Evolutionary conservation across 2,329 filamentous ascomycete genomes (phyloP).

Genomic region (Trichophyton simii): DNA sequence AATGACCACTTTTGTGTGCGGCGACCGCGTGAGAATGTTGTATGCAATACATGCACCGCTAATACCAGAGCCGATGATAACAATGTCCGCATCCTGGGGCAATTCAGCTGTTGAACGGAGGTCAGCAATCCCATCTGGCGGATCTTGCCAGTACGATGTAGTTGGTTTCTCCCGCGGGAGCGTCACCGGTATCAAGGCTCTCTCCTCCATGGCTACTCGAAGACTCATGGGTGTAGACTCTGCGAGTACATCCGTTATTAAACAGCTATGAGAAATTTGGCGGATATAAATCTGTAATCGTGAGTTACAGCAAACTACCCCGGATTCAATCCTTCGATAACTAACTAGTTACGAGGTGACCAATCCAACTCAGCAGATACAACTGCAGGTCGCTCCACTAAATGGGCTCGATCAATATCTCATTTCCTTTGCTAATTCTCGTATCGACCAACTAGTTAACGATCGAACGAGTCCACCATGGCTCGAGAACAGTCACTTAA

Average conservation of each 20-base stretch:
- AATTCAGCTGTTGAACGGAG: conserved; percentile 16
- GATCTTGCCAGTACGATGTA: conserved; percentile 25
- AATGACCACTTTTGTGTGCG: conserved; percentile 22
- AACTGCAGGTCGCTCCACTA: too few species aligned
- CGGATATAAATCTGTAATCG: not conserved
- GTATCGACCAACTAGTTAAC: too few species aligned
- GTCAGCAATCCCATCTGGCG: conserved; percentile 19
- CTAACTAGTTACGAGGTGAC: too few species aligned
- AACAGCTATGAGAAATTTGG: not conserved
- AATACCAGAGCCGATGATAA: conserved; percentile 31
- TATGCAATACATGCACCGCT: conserved; percentile 25
- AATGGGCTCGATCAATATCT: too few species aligned
- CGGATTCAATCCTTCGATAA: too few species aligned
- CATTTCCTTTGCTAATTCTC: too few species aligned
- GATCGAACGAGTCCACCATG: not conserved
- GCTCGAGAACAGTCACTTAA: not conserved
- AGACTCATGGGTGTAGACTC: not conserved
- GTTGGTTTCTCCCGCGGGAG: conserved; percentile 20
- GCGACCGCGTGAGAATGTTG: conserved; percentile 17
- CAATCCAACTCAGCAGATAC: too few species aligned
- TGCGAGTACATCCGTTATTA: not conserved
- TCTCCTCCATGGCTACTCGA: conserved; percentile 9
- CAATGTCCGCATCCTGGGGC: conserved; percentile 21
- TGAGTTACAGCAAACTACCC: too few species aligned
- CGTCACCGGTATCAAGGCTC: conserved; percentile 12